Evolutionary conservation across 1,139 yeast genomes (phyloP).

Genomic region (Meyerozyma athensensis): DNA sequence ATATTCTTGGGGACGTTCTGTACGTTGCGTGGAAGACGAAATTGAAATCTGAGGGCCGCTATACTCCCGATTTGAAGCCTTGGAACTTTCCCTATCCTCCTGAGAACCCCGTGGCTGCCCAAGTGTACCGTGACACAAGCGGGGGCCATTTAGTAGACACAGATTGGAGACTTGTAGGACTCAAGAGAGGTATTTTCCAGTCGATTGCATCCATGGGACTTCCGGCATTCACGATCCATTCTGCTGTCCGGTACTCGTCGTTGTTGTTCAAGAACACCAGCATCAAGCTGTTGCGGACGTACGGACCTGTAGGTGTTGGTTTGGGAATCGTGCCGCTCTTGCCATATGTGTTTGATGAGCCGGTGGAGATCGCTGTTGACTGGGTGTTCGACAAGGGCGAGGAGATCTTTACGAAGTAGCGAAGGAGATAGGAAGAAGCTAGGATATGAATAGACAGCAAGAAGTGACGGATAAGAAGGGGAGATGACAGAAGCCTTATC

Average conservation of each 20-base stretch:
- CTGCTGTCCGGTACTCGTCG: constrained; percentile 70
- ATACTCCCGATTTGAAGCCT: constrained; percentile 58
- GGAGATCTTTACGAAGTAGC: constrained; percentile 23
- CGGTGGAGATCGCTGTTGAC: constrained; percentile 70
- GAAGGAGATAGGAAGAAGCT: no score
- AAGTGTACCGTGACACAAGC: constrained; percentile 22
- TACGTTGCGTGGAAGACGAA: constrained; percentile 75
- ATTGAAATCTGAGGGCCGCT: constrained; percentile 62
- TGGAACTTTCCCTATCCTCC: constrained; percentile 55
- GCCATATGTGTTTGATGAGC: constrained; percentile 79
- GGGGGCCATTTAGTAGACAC: constrained; percentile 31
- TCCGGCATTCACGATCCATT: constrained; percentile 83
- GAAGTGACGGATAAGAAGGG: background rate
- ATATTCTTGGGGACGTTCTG: constrained; percentile 73
- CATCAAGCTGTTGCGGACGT: constrained; percentile 40
- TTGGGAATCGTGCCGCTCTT: constrained; percentile 72
- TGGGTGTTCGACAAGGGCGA: constrained; percentile 58
- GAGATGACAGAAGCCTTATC: no score
- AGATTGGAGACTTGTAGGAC: constrained; percentile 62
- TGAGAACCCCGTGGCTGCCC: constrained; percentile 37
- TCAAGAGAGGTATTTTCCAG: constrained; percentile 75
- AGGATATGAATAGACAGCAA: no score
- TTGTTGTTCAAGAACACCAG: constrained; percentile 45
- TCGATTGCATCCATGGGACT: constrained; percentile 81
- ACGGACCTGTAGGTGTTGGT: constrained; percentile 78